A percentile compares a stretch with the other conserved stretches of the same genome.
Evolutionary conservation across 2,329 filamentous ascomycete genomes (phyloP).

Genomic region (Elsinoe perseae): DNA sequence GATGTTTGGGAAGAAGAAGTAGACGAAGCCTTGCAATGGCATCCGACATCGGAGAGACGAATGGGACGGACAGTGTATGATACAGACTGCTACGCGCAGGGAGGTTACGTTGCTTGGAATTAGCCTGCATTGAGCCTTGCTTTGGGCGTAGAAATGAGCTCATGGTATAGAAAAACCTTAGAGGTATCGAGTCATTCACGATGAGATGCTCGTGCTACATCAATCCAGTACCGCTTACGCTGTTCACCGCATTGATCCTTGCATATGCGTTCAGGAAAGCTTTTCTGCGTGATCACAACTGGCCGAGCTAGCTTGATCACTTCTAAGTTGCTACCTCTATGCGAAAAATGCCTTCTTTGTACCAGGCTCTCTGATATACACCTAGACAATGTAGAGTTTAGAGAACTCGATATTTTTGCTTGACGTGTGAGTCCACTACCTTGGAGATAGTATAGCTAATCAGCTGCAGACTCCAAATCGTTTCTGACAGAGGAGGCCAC

Average conservation of each 20-base stretch:
- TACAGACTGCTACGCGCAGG: conserved; percentile 1
- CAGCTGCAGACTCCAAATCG: background rate
- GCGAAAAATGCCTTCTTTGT: too few species aligned
- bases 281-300: too few species aligned
- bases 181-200: background rate
- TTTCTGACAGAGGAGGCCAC: background rate
- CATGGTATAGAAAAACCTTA: background rate
- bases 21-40: background rate
- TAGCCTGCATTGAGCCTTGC: conserved; percentile 14
- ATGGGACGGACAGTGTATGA: background rate
- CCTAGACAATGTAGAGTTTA: too few species aligned
- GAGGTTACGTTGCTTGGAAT: conserved; percentile 2
- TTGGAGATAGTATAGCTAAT: too few species aligned
- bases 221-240: background rate
- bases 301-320: too few species aligned
- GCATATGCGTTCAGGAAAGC: too few species aligned
- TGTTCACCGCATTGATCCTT: too few species aligned
- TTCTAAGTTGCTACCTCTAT: too few species aligned
- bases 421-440: too few species aligned
- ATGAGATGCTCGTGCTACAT: background rate
- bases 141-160: background rate
- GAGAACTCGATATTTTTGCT: too few species aligned
- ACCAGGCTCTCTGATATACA: too few species aligned
- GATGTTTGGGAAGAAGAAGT: conserved; percentile 65
- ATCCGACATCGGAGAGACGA: background rate